Evolutionary conservation across 495 filamentous ascomycete genomes (phyloP).

Genomic region (Pyrenula aspistea): DNA sequence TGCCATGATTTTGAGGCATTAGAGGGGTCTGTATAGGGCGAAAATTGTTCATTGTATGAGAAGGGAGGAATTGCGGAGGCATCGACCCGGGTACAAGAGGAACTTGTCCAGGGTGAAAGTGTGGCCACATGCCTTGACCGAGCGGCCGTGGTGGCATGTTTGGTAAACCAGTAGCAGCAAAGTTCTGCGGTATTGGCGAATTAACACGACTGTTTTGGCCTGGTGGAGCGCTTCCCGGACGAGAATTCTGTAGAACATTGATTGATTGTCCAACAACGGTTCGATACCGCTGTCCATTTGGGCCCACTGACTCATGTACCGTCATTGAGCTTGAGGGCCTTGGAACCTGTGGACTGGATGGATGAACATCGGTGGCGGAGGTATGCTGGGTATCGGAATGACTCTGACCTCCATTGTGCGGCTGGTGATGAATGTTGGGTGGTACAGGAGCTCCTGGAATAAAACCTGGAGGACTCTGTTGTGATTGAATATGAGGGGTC

Average conservation of each 20-base stretch:
- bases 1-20: neutral
- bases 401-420: too few species aligned
- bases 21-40: neutral
- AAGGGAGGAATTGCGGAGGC: neutral
- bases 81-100: neutral
- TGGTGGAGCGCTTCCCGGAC: constrained; percentile 5
- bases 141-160: neutral
- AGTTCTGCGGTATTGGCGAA: neutral
- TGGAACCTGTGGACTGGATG: neutral
- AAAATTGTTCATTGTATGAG: neutral
- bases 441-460: too few species aligned
- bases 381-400: too few species aligned
- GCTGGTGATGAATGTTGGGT: too few species aligned
- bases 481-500: too few species aligned
- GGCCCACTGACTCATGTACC: constrained; percentile 1
- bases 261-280: constrained; percentile 1
- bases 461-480: too few species aligned
- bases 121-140: neutral
- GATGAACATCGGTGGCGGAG: neutral
- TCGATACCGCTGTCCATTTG: constrained; percentile 4
- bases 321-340: neutral
- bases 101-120: neutral
- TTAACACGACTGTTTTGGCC: neutral
- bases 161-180: neutral
- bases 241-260: constrained; percentile 1